Base-by-base conservation (phyloP, 495 filamentous ascomycete genomes). In the Geoglossum glabrum region DNA sequence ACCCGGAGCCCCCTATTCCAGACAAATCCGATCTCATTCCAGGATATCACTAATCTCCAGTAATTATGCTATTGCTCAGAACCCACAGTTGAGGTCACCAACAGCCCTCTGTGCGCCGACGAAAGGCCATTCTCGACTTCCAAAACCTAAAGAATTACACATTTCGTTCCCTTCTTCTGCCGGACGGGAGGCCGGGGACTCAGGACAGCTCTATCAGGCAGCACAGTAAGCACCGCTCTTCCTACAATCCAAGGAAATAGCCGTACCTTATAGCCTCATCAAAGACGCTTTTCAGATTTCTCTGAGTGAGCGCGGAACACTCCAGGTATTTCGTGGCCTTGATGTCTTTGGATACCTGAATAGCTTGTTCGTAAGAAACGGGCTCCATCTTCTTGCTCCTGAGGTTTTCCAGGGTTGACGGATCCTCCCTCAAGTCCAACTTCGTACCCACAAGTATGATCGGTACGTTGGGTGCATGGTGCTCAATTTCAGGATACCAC, bases 401-500 rank as follows among this genome's bases (percentile, higher is more conserved):
- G 59, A 98, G 78, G 58, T 77, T 76, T 60, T 90, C 82, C 23
- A 81, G 70, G 30, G 86, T 94, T 21, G 76, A 79, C n/a, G 77
- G 79, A 70, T 97, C 90, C 62, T 97, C 90, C 68, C 93, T 78
- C 68, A 95, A 74, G 74, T 98, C 92, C 47, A 97, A 79, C 77
- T 98, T 98, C 59, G 92, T 98, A 55, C 92, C 92, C 56, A 98
- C 92, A 46, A 98, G 75, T 64, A 98, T 95, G 69, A 98, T 95
- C 47, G 92, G 92, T 52, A 96, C 89, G 63, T 82, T 84, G 21
- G 92, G 92, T 28, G 92, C 92, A 64, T 96, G 92, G 64, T 98
- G 92, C 63, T 89, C 85, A 64, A 98, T 96, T 66, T 97, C 93
- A 43, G 92, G 92, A 66, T 81, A 87, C 92, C 92, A 98, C 86